These are phyloP conservation scores for Artomyces pyxidatus DNA, from an alignment of 768 basidiomycete genomes.

Conservation along the genomic window DNA sequence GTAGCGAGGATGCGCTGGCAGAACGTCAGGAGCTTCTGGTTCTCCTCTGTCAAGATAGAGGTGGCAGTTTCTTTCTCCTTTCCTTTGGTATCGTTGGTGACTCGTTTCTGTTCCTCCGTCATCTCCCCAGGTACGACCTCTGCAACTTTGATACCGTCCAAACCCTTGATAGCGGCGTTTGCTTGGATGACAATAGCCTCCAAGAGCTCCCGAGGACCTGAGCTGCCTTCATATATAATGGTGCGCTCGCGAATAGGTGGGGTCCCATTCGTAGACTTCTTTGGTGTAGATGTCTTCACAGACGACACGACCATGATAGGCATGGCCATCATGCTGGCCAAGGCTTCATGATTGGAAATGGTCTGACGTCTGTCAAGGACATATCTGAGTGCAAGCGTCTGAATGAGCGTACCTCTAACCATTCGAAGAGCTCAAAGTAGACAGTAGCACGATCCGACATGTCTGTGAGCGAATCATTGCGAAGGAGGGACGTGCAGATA, in stretches of 20 bases:
- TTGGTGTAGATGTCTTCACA: slow-evolving; percentile 54
- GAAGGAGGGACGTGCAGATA: slow-evolving; percentile 74
- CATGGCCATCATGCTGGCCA: slow-evolving; percentile 96
- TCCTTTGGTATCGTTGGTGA: slow-evolving; percentile 59
- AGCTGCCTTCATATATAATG: slow-evolving; percentile 84
- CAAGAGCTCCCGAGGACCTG: slow-evolving; percentile 84
- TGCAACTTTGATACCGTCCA: slow-evolving; percentile 58
- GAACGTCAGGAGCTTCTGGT: slow-evolving; percentile 68
- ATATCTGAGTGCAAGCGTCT: slow-evolving; percentile 1
- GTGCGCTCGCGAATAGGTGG: slow-evolving; percentile 67
- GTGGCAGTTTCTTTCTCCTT: slow-evolving; percentile 51
- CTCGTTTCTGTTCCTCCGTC: slow-evolving; percentile 86
- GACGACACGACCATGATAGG: slow-evolving; percentile 84
- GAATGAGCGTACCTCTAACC: slow-evolving; percentile 65
- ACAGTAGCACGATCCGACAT: slow-evolving; percentile 84
- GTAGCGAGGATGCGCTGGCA: slow-evolving; percentile 82
- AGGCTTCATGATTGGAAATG: slow-evolving; percentile 85
- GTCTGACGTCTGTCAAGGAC: slow-evolving; percentile 42
- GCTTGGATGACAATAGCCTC: slow-evolving; percentile 92
- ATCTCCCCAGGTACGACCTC: slow-evolving; percentile 45
- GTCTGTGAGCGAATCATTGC: slow-evolving; percentile 89
- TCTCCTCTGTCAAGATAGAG: slow-evolving; percentile 55
- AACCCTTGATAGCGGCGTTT: slow-evolving; percentile 81
- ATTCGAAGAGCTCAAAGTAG: slow-evolving; percentile 86
- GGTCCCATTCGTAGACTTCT: slow-evolving; percentile 37